These are phyloP conservation scores for Alternaria gansuensis DNA, from an alignment of 2,329 filamentous ascomycete species.

Conservation along the genomic window DNA sequence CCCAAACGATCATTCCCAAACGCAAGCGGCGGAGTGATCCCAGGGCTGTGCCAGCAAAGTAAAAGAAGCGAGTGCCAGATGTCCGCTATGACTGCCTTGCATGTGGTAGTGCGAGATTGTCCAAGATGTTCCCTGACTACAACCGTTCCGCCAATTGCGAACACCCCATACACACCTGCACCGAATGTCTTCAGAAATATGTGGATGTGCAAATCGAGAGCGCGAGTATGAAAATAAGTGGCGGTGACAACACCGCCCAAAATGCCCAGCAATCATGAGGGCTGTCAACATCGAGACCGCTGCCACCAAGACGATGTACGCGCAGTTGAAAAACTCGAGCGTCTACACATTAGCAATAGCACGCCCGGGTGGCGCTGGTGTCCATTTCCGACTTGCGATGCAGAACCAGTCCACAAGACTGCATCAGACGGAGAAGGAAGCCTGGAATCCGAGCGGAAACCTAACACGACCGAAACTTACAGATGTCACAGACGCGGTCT, in stretches of 20 bases:
- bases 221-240: neutral
- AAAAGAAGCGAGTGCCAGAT: neutral
- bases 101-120: neutral
- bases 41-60: neutral
- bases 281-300: neutral
- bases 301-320: neutral
- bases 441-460: too few relatives aligned
- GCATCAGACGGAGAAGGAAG: neutral
- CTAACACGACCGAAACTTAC: neutral
- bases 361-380: neutral
- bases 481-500: accelerated
- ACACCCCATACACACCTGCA: neutral
- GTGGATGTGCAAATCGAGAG: neutral
- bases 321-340: neutral
- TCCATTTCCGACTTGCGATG: neutral
- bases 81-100: neutral
- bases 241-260: neutral
- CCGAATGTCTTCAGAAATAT: neutral
- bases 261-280: neutral
- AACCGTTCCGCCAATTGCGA: neutral
- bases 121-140: neutral
- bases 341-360: neutral
- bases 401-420: neutral
- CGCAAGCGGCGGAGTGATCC: too few relatives aligned
- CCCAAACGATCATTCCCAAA: neutral